Base-by-base conservation (phyloP, 306 rosid species). In the Trifolium dubium region DNA sequence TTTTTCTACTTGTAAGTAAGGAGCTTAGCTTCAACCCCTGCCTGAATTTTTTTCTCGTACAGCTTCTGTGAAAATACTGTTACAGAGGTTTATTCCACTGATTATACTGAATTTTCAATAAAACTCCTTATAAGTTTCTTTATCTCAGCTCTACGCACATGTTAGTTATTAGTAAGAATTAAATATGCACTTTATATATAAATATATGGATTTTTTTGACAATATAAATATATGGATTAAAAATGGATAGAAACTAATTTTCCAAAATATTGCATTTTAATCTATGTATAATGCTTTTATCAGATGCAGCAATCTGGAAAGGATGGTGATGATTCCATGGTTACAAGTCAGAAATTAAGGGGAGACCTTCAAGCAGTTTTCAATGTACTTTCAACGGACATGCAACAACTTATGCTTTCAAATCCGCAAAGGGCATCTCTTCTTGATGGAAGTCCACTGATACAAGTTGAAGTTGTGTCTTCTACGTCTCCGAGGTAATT, bases 341-440 rank as follows among this genome's bases (percentile, higher is more conserved):
- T 66, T 32, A 58, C 69, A 49, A 12, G 51, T 68, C 75, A 68
- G 31, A 77, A 77, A 46, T 41, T 77, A 67, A 77, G 32, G 53
- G 69, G 40, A 46, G 80, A 77, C 75, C 80, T 77, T 59, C 62
- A 59, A 69, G 75, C 75, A 17, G 75, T 77, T 68, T 77, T 67
- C 53, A 46, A 68, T 34, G 80, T 68, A 28, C 80, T 77, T 46
- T 8, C 80, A 19, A 77, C 68, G 80, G 80, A 77, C 54, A 67
- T 77, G 80, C 80, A 77, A 47, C 69, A 67, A 46, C 3, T 77
- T 8, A 58, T 77, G 80, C 75, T 77, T 58, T 77, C 80, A 44
- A 77, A 77, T 68, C 80, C 80, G n/a, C 69, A 68, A 43, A 68
- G 80, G 51, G 80, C 80, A 13, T 77, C 75, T 29, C 80, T 77